Conservation (phyloP, 164 flowering plant genomes). For the Buxus sempervirens region DNA sequence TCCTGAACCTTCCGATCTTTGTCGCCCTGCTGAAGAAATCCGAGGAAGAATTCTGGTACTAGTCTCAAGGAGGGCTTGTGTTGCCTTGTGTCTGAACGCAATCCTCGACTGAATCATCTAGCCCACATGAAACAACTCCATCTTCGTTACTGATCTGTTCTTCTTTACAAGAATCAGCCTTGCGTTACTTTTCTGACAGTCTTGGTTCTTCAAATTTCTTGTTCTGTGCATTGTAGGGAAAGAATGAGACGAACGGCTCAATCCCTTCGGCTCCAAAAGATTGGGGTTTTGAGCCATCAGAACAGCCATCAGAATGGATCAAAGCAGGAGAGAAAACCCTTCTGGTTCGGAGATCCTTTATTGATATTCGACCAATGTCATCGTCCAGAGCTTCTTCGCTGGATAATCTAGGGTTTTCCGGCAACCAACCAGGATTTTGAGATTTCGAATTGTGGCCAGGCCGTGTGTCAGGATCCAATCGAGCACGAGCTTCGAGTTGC, state of each 20-base stretch:
- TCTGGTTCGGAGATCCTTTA: conserved; percentile 47
- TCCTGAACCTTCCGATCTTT: no score
- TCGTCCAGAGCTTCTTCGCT: neutral
- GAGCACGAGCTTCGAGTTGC: neutral
- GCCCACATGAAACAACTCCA: conserved; percentile 6
- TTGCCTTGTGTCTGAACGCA: conserved; percentile 21
- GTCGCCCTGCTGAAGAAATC: no score
- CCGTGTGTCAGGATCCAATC: neutral
- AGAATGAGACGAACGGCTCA: no score
- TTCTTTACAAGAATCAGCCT: neutral
- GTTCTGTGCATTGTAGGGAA: no score
- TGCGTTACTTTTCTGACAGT: neutral
- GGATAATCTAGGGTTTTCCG: neutral
- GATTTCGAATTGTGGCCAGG: neutral
- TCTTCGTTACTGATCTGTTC: conserved; percentile 3
- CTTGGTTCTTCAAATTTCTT: neutral
- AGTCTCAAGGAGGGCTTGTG: no score
- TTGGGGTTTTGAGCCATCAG: neutral
- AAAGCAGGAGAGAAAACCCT: conserved; percentile 41
- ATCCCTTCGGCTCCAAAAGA: neutral
- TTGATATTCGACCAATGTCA: conserved; percentile 1
- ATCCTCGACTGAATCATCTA: conserved; percentile 15
- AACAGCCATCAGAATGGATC: conserved; percentile 5
- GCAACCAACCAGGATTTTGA: neutral
- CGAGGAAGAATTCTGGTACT: no score